Percentiles rank a stretch among this genome's conserved stretches.
Conservation (phyloP, 805 yeast genomes). For the Saturnispora sanitii region DNA sequence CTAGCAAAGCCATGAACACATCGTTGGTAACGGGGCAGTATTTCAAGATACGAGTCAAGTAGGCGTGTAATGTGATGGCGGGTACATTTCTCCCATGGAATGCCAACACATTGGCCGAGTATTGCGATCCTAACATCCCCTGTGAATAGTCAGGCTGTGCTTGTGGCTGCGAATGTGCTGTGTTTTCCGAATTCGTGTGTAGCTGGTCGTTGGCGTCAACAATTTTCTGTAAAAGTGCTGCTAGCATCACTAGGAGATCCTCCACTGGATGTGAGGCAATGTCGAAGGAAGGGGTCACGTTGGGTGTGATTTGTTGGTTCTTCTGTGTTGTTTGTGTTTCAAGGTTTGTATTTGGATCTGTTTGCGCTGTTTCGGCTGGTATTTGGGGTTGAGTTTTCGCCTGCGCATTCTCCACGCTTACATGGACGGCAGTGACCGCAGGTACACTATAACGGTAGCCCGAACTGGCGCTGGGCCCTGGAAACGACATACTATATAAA, state of each 20-base stretch:
- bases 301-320: slow-evolving; percentile 23
- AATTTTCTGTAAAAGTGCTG: slow-evolving; percentile 76
- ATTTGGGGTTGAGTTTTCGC: too few species aligned
- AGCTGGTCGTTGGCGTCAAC: slow-evolving; percentile 82
- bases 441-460: too few species aligned
- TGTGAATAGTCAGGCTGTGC: slow-evolving; percentile 11
- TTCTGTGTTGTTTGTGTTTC: slow-evolving; percentile 46
- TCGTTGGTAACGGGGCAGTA: slow-evolving; percentile 99
- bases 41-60: slow-evolving; percentile 80
- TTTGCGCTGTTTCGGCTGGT: too few species aligned
- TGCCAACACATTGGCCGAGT: slow-evolving; percentile 65
- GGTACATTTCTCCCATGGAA: slow-evolving; percentile 96
- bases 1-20: slow-evolving; percentile 80
- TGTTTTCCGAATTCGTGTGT: slow-evolving; percentile 38
- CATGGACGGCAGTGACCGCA: too few species aligned
- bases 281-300: slow-evolving; percentile 26
- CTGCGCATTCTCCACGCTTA: too few species aligned
- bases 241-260: slow-evolving; percentile 73
- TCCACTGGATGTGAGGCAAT: slow-evolving; percentile 77
- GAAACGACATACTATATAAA: too few species aligned
- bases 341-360: slow-evolving; percentile 19
- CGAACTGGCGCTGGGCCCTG: too few species aligned
- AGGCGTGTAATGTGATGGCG: slow-evolving; percentile 86
- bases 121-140: slow-evolving; percentile 30
- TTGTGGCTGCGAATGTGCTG: slow-evolving; percentile 9